Evolutionary conservation across 257 asterid genomes (phyloP), one percentile per base, ranked within the genome.

Genomic region (Nicotiana tabacum): DNA sequence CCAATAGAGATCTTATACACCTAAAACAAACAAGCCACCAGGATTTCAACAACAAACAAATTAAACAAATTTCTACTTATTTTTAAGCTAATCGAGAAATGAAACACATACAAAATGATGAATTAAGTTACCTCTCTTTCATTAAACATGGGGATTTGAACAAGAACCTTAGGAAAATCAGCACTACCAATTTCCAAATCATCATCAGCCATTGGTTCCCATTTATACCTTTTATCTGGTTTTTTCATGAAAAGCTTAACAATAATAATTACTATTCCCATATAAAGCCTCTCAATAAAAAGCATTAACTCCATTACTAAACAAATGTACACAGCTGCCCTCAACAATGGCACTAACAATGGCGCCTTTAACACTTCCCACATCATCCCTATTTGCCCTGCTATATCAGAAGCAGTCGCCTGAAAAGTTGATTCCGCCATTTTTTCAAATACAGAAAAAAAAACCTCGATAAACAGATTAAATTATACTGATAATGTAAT

Each of bases 1-100:
- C 98, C 98, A 85, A 95, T 95, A 81, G 98, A 95, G 92, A 95
- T 90, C 97, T 94, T 93, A 82, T 94, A 92, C 39, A 95, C 98
- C 98, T 95, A 89, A 21, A 33, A 57, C 66, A 58, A 57, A 66
- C 55, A 79, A 66, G 60, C 46, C 57, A 77, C 7, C 17, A 30
- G 3, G 68, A 83, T 29, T 69, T 43, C 30, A 55, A 5, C n/a
- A 62, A 86, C 3, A 32, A 77, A 33, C 32, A 30, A 55, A 60
- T 51, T 78, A 60, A 78, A 35, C 69, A 64, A 64, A 62, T 53
- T 13, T 29, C 32, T 10, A 56, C 56, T 7, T 56, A 18, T 69
- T 35, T 2, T 29, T 16, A 82, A 66, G 46, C 78, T 4, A 7
- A 64, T 64, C 69, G 32, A 24, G 51, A 61, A 58, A 24, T 16